Evolutionary conservation across 306 rosid species (phyloP), one percentile per base, ranked within the genome.

Genomic region (Fragaria ananassa): DNA sequence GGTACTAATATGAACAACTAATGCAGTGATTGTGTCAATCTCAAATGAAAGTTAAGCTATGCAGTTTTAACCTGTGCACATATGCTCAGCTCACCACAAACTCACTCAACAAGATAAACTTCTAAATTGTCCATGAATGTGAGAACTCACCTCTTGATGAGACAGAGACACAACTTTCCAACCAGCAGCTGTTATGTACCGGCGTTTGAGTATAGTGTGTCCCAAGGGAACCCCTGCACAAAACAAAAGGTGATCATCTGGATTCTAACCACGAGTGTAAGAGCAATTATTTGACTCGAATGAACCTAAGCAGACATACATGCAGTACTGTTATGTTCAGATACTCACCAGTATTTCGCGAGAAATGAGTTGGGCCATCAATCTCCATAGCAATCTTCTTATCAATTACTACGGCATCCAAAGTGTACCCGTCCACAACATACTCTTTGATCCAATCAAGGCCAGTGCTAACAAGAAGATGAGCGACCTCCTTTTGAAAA

Each of bases 311-410:
- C 70, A 63, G 47, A 76, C 49, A 65, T 53, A 66, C 57, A 68
- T 49, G 77, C 58, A 14, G n/a, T 31, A 45, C 74, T 58, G 23
- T 74, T 34, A 72, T 3, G 39, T 41, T 56, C 76, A 79, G 53
- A 70, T 61, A 14, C 91, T 37, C 71, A 92, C 98, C 91, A 5
- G 91, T 85, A 53, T 95, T 95, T 88, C 98, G 90, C 53, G 98
- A 92, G 92, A 95, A 95, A 87, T 95, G 98, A 15, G 97, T 90
- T 69, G 97, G 97, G 64, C 98, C 98, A 85, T 95, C 97, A 79
- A 95, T 95, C 85, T 95, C 98, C 85, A 95, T 54, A 79, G 93
- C 97, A 81, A 95, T 77, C 86, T 86, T 90, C 89, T 88, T 90
- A 82, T 88, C 93, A 74, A 86, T 74, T 74, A 90, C 5, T 64